These are phyloP conservation scores for Oxytropis ochrocephala DNA, from an alignment of 306 rosid genomes.

Conservation along the genomic window DNA sequence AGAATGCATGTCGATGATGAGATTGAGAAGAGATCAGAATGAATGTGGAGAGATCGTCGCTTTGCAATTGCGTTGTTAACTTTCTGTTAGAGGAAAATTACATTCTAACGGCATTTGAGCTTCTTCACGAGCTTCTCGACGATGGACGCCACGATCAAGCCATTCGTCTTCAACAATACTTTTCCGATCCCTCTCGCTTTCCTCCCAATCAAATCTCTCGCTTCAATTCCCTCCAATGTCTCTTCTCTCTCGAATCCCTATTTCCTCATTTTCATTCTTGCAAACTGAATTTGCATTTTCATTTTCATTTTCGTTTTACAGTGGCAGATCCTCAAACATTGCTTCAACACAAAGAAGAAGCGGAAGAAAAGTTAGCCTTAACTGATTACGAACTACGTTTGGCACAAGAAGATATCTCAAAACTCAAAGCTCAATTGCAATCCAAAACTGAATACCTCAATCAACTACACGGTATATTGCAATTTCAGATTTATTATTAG, in stretches of 20 bases:
- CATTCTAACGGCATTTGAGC: conserved; percentile 86
- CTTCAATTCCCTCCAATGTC: conserved; percentile 48
- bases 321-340: conserved; percentile 85
- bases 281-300: neutral
- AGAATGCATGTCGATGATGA: neutral
- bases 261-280: neutral
- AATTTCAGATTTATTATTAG: too few relatives aligned
- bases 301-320: conserved; percentile 7
- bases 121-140: conserved; percentile 94
- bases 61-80: conserved; percentile 94
- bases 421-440: conserved; percentile 52
- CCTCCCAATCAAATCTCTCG: conserved; percentile 84
- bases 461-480: conserved; percentile 37
- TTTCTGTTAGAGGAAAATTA: conserved; percentile 90
- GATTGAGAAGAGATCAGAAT: conserved; percentile 24
- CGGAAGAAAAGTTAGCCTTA: conserved; percentile 67
- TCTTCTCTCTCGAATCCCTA: neutral
- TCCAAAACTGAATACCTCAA: conserved; percentile 35
- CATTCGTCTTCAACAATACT: conserved; percentile 77
- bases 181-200: conserved; percentile 66
- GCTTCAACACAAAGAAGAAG: conserved; percentile 63
- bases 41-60: conserved; percentile 76
- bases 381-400: conserved; percentile 82
- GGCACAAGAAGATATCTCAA: conserved; percentile 75
- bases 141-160: conserved; percentile 84